Percentiles rank a stretch among this genome's conserved stretches.
phyloP scores from a whole-genome alignment of 2,329 filamentous ascomycete species.

The Trichoderma breve region DNA sequence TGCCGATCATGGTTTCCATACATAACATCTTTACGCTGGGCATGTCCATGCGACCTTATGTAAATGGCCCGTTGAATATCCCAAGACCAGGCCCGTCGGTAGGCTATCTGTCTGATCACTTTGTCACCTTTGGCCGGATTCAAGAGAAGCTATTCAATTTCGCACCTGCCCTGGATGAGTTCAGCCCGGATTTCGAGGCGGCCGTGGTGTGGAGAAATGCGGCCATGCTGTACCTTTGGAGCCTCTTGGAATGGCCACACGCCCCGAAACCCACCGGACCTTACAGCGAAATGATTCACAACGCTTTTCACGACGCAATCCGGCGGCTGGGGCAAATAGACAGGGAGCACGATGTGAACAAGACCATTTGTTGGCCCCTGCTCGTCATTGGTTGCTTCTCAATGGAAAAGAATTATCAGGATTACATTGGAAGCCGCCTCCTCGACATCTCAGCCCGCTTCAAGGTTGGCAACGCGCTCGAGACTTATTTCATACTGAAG shows the following conservation, averaged over 20 bases:
- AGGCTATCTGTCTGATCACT: slow-evolving; percentile 39
- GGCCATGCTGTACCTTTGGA: slow-evolving; percentile 43
- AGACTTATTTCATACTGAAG: slow-evolving; percentile 42
- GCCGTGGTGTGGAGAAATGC: slow-evolving; percentile 46
- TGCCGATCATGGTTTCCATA: slow-evolving; percentile 38
- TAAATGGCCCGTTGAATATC: slow-evolving; percentile 22
- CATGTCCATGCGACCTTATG: slow-evolving; percentile 37
- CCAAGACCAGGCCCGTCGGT: slow-evolving; percentile 15
- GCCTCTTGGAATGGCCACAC: slow-evolving; percentile 30
- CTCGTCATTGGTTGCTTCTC: slow-evolving; percentile 40
- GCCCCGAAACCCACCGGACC: slow-evolving; percentile 21
- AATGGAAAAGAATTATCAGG: slow-evolving; percentile 28
- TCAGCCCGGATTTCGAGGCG: slow-evolving; percentile 30
- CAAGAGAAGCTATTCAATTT: slow-evolving; percentile 43
- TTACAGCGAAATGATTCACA: slow-evolving; percentile 23
- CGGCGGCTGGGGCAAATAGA: slow-evolving; percentile 34
- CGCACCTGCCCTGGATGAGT: slow-evolving; percentile 25
- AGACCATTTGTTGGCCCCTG: slow-evolving; percentile 41
- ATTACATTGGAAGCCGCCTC: slow-evolving; percentile 34
- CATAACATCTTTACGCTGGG: slow-evolving; percentile 44
- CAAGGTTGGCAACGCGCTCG: slow-evolving; percentile 46
- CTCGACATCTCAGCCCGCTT: slow-evolving; percentile 37
- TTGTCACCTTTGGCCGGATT: slow-evolving; percentile 43
- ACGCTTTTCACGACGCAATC: slow-evolving; percentile 28
- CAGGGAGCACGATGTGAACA: slow-evolving; percentile 37